Base-by-base conservation (phyloP, 2,329 filamentous ascomycete genomes). In the Sordariomycetes sp. region DNA sequence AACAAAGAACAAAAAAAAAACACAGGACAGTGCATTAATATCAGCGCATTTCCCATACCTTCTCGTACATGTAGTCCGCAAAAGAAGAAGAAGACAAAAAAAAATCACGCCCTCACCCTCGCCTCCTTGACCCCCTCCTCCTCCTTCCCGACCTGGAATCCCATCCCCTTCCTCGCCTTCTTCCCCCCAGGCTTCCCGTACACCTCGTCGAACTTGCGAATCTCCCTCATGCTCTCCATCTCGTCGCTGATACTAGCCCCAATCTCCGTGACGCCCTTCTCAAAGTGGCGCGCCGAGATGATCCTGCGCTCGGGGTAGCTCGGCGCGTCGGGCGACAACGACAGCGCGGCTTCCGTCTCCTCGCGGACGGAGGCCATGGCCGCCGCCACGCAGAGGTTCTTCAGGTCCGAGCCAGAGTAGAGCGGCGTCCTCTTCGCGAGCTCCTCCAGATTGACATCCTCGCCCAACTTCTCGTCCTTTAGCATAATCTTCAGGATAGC, bases 181-280 rank as follows among this genome's bases (percentile, higher is more conserved):
- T 81, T 80, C 65, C 82, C 90, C 28, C 94, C 92, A 5, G 53
- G 52, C 51, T 60, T 61, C 10, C 61, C 61, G 68, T 91, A 99
- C 68, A 92, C 87, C 72, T 96, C 89, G 67, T 99, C 94, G 66
- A 97, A 99, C 71, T 95, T 95, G 64, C 89, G 81, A 64, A 99
- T 96, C 13, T 89, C 88, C 62, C 83, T 82, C 61, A 99, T 74
- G 35, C 84, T 89, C 54, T 82, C 78, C 92, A 96, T 97, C 65
- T 99, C 91, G 69, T 96, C 92, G 64, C 84, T 91, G 62, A 96
- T 91, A 64, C 89, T 95, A 0, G 94, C 90, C 58, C 86, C 89
- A 63, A 99, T 96, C 70, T 97, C 91, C 64, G 83, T 80, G 64
- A 96, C 76, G 2, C 90, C 94, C 62, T 83, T 86, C 17, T 91